Evolutionary conservation across 768 basidiomycete genomes (phyloP), one percentile per base, ranked within the genome.

Genomic region (Sporobolomyces phaffii): DNA sequence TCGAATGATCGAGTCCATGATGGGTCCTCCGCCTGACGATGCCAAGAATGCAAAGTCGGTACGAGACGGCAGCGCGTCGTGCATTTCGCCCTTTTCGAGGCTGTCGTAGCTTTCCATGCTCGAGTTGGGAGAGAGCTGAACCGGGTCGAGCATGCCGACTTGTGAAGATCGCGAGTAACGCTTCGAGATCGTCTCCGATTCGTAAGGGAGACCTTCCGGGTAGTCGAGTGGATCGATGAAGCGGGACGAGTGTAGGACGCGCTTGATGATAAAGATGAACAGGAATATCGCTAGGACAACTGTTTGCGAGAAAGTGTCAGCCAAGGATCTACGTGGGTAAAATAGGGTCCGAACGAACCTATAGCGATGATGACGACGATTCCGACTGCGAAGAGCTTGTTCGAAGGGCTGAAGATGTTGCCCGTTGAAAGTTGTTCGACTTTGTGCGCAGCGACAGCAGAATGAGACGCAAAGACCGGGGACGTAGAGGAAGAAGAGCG

Each of bases 221-320:
- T 68, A 68, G 50, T 68, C 66, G 34, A 51, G 61, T 31, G 28
- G 49, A 57, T 68, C 66, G 49, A 62, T 62, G 50, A 40, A 68
- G 1, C 66, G 60, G 3, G 48, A 33, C 10, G 31, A 43, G 44
- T 68, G 66, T 3, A 45, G 22, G 28, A 52, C 20, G 10, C 61
- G 60, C 31, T 68, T 62, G 45, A 60, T 13, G 33, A 48, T 5
- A 28, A 47, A 68, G 43, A 68, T 59, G 43, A 51, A 3, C 9
- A 51, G 29, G 56, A 68, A 62, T 34, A 68, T 34, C 28, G 48
- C 26, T 10, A 68, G 9, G n/a, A 68, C n/a, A 44, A 60, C 66
- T 68, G 56, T 18, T 20, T 2, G 14, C 18, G 24, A 15, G 49
- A 20, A 26, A 18, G 9, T 49, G 7, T 26, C 48, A 20, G 48